A percentile compares a stretch with the other conserved stretches of the same genome.
Conservation (phyloP, 148 eudicot genomes). For the Gaultheria prostrata region DNA sequence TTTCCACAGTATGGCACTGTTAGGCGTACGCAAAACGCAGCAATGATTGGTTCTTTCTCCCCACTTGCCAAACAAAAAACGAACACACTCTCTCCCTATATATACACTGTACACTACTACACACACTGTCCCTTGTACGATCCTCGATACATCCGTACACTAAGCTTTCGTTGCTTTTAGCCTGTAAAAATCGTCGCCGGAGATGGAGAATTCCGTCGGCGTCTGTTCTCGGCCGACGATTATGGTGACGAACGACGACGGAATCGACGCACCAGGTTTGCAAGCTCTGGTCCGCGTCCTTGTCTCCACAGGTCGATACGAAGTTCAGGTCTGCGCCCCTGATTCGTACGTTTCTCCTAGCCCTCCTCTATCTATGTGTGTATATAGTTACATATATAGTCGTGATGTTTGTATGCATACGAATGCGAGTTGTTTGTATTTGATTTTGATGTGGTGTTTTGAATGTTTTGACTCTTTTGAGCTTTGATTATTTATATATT, state of each 20-base stretch:
- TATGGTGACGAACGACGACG: constrained; percentile 95
- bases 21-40: constrained; percentile 3
- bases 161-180: not conserved
- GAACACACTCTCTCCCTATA: not conserved
- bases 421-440: not conserved
- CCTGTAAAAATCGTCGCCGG: not conserved
- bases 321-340: constrained; percentile 84
- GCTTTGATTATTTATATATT: not conserved
- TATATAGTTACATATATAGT: not conserved
- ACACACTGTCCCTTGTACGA: not conserved
- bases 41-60: not conserved
- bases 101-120: not conserved
- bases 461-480: not conserved
- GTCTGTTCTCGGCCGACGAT: constrained; percentile 43
- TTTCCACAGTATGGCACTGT: not conserved
- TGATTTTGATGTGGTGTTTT: constrained; percentile 5
- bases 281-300: constrained; percentile 69
- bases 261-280: constrained; percentile 86
- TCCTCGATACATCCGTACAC: not conserved
- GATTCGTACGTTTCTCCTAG: constrained; percentile 51
- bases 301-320: constrained; percentile 56
- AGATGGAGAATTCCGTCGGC: constrained; percentile 25
- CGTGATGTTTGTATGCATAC: not conserved
- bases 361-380: constrained; percentile 10
- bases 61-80: not conserved